Base-by-base conservation (phyloP, 257 asterid genomes). In the Solanum appendiculatum region DNA sequence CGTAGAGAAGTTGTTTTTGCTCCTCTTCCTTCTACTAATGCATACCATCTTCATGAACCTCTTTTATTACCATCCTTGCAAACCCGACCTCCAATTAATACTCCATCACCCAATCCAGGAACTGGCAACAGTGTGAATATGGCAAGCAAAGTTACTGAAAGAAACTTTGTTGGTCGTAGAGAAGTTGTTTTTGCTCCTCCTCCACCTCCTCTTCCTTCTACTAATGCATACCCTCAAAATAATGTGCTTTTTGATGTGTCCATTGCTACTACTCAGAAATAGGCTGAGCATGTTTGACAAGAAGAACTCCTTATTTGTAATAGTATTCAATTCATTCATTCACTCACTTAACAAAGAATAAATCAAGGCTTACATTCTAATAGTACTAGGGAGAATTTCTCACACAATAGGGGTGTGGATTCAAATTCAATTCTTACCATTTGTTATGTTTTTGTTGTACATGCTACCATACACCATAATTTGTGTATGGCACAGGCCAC, bases 201-300 rank as follows among this genome's bases (percentile, higher is more conserved):
- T n/a, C n/a, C n/a, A n/a, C n/a, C n/a, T n/a, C n/a, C 25, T 18
- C 63, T 18, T n/a, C 63, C 63, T 54, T 9, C 83, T 69, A 27
- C 29, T 83, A 77, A 82, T 60, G 91, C 87, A 36, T 88, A 90
- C 86, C 90, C 90, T 7, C 56, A 25, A 69, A 89, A 88, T 73
- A 85, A 51, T 48, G 86, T 88, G 63, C 85, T 82, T 80, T 90
- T 77, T 85, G 93, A 90, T 40, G 89, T 90, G 44, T 14, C 60
- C 15, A 1, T 3, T 5, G 92, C 91, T 37, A 74, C 87, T 25
- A 83, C 72, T 25, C 77, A 88, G 40, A 75, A 91, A 29, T 86
- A 69, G 70, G 60, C 64, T 40, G 31, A 46, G 88, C 68, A 42
- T 34, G 13, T 29, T 68, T 44, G 33, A 74, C 12, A 20, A 58